A percentile compares a stretch with the other conserved stretches of the same genome.
Conservation (phyloP, 2,329 filamentous ascomycete species). For the Aspergillus quadrilineatus region DNA sequence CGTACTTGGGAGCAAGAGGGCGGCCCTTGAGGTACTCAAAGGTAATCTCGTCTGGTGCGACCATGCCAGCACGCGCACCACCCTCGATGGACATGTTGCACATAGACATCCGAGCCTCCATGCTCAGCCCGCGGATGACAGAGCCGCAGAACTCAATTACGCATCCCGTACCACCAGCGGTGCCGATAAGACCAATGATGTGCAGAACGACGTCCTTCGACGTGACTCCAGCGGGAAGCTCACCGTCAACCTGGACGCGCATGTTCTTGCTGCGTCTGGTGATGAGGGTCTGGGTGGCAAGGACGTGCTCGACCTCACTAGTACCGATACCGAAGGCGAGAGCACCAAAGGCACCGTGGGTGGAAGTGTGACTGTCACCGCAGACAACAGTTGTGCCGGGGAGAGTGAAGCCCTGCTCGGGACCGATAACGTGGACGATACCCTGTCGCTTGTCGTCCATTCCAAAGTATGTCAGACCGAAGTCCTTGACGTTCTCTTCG, state of each 20-base stretch:
- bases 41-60: conserved; percentile 89
- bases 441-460: conserved; percentile 95
- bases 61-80: conserved; percentile 92
- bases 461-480: conserved; percentile 95
- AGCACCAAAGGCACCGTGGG: conserved; percentile 92
- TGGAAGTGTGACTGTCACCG: conserved; percentile 96
- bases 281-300: conserved; percentile 93
- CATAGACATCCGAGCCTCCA: conserved; percentile 98
- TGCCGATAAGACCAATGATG: conserved; percentile 90
- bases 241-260: conserved; percentile 91
- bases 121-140: conserved; percentile 82
- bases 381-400: conserved; percentile 96
- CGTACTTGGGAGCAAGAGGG: conserved; percentile 80
- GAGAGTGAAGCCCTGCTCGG: conserved; percentile 97
- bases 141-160: conserved; percentile 98
- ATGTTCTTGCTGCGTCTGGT: conserved; percentile 98
- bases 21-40: conserved; percentile 93
- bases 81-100: conserved; percentile 99
- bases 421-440: conserved; percentile 97
- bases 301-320: conserved; percentile 96
- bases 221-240: conserved; percentile 84
- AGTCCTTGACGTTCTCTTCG: conserved; percentile 96
- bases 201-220: conserved; percentile 95
- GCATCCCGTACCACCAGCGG: conserved; percentile 87
- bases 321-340: conserved; percentile 97